These are phyloP conservation scores for Pyrenochaeta sp. DNA, from an alignment of 2,329 filamentous ascomycete species.

Conservation along the genomic window DNA sequence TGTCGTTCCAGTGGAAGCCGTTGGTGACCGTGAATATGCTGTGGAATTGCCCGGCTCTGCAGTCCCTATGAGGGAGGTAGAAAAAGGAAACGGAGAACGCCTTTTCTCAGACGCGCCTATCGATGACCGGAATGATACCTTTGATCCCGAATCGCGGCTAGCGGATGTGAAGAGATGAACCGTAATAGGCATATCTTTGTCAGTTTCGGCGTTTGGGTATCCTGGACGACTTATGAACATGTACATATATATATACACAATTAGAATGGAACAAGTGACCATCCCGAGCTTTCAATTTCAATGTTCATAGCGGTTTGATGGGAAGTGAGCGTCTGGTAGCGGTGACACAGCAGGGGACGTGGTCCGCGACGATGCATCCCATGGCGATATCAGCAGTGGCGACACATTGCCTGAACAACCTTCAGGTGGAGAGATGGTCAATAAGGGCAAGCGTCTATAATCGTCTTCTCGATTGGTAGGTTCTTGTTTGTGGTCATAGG, in stretches of 20 bases:
- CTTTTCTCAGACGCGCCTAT: constrained; percentile 21
- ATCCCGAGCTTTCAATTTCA: neutral
- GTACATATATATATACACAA: constrained; percentile 1
- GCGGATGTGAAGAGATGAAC: constrained; percentile 11
- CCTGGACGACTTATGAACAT: constrained; percentile 5
- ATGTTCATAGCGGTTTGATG: constrained; percentile 3
- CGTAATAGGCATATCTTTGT: neutral
- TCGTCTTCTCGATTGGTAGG: neutral
- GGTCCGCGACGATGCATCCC: constrained; percentile 1
- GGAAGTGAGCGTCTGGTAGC: constrained; percentile 15
- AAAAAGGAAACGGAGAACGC: constrained; percentile 13
- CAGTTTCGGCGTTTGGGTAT: neutral
- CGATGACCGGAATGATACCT: constrained; percentile 12
- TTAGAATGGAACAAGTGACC: neutral
- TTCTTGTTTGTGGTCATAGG: neutral
- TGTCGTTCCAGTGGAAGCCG: constrained; percentile 9
- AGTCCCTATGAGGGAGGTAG: neutral
- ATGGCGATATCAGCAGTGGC: constrained; percentile 14
- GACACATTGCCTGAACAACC: constrained; percentile 12
- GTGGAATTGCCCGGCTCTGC: constrained; percentile 22
- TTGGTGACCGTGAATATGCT: constrained; percentile 11
- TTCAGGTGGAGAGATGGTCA: constrained; percentile 11
- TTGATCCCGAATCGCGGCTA: constrained; percentile 1
- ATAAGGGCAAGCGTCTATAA: constrained; percentile 2
- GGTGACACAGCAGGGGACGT: constrained; percentile 9